Evolutionary conservation across 768 basidiomycete species (phyloP).

Genomic region (Mycena polygramma): DNA sequence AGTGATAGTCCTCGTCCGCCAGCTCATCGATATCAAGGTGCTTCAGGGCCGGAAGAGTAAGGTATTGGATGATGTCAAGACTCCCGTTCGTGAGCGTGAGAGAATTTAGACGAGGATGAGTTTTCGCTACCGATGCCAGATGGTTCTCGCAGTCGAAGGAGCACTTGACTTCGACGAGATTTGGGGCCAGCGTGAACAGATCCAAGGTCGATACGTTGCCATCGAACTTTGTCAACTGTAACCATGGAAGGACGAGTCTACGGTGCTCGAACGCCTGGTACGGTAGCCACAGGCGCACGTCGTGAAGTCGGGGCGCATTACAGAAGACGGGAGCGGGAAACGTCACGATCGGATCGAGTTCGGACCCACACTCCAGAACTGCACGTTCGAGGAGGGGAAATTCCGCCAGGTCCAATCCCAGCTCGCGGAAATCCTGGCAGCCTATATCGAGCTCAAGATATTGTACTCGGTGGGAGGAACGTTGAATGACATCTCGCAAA

Average conservation of each 20-base stretch:
- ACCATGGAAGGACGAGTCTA: neutral
- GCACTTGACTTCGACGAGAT: neutral
- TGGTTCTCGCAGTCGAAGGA: neutral
- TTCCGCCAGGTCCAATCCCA: slow-evolving; percentile 1
- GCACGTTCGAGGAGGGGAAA: slow-evolving; percentile 11
- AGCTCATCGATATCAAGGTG: neutral
- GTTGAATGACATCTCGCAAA: slow-evolving; percentile 7
- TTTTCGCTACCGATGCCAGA: neutral
- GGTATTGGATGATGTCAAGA: neutral
- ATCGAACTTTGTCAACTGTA: slow-evolving; percentile 16
- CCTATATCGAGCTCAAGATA: neutral
- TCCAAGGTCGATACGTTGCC: neutral
- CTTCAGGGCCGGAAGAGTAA: slow-evolving; percentile 1
- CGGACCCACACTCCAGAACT: neutral
- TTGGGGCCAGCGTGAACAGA: neutral
- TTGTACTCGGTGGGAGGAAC: neutral
- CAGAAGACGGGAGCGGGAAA: neutral
- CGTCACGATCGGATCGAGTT: neutral
- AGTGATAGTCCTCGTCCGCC: neutral
- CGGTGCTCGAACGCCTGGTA: too few species aligned
- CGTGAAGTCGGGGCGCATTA: neutral
- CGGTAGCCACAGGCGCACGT: neutral
- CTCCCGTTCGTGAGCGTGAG: neutral
- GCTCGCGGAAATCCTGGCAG: neutral
- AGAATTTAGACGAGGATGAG: neutral